Evolutionary conservation across 2,329 filamentous ascomycete genomes (phyloP).

Genomic region (Fusarium sp.): DNA sequence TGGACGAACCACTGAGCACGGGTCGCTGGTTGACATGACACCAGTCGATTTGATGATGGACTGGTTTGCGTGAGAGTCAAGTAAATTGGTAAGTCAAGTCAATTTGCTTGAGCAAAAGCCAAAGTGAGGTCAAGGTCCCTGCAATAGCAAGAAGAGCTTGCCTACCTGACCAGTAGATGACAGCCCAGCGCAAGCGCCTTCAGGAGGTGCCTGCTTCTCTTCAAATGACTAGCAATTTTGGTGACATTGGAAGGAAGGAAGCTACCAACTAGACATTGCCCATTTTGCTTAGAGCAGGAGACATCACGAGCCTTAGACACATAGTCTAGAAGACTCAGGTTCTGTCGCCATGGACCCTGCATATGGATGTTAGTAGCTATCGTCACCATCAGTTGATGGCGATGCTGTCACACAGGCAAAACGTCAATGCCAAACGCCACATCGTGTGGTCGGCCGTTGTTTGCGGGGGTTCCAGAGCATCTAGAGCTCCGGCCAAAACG

Average conservation of each 20-base stretch:
- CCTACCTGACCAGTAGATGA: neutral
- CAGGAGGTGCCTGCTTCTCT: slow-evolving; percentile 12
- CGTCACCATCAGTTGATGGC: slow-evolving; percentile 7
- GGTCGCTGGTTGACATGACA: slow-evolving; percentile 18
- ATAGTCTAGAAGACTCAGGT: slow-evolving; percentile 24
- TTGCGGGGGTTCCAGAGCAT: slow-evolving; percentile 10
- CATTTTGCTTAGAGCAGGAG: slow-evolving; percentile 1
- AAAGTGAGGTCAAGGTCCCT: slow-evolving; percentile 4
- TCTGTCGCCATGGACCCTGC: slow-evolving; percentile 22
- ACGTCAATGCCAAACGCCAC: slow-evolving; percentile 36
- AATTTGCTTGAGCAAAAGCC: slow-evolving; percentile 15
- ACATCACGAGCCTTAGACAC: slow-evolving; percentile 7
- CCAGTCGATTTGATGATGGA: slow-evolving; percentile 28
- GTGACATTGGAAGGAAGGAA: slow-evolving; percentile 16
- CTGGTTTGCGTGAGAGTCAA: slow-evolving; percentile 1
- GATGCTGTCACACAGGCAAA: slow-evolving; percentile 26
- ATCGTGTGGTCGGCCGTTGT: slow-evolving; percentile 27
- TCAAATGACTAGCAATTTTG: slow-evolving; percentile 21
- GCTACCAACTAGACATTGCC: neutral
- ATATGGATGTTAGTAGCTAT: neutral
- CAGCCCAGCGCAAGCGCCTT: slow-evolving; percentile 9
- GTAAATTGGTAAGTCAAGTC: slow-evolving; percentile 19
- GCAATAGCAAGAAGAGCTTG: slow-evolving; percentile 15
- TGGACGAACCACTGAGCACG: slow-evolving; percentile 23
- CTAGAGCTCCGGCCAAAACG: slow-evolving; percentile 21